Evolutionary conservation across 2,329 filamentous ascomycete genomes (phyloP).

Genomic region (Penicillium sp.): DNA sequence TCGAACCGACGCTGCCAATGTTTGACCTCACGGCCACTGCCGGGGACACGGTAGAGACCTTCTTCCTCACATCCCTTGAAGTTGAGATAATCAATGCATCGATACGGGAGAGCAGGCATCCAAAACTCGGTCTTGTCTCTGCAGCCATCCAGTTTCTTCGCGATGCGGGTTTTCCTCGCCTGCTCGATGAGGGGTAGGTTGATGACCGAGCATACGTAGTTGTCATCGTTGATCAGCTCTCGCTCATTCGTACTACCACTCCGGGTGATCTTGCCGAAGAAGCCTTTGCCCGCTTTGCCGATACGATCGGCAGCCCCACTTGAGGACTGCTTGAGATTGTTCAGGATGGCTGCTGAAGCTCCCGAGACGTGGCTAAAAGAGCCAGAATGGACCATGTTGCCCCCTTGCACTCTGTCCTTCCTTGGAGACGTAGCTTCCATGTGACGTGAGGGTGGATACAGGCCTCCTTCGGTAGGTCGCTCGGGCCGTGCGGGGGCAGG

Average conservation of each 20-base stretch:
- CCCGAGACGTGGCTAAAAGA: constrained; percentile 47
- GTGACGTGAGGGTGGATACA: constrained; percentile 60
- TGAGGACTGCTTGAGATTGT: constrained; percentile 65
- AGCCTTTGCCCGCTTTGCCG: constrained; percentile 69
- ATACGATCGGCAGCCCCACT: constrained; percentile 66
- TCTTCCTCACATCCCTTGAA: constrained; percentile 92
- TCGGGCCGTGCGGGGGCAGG: constrained; percentile 63
- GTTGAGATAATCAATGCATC: constrained; percentile 93
- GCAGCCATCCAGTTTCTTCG: constrained; percentile 78
- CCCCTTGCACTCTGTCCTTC: constrained; percentile 30
- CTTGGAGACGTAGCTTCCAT: constrained; percentile 28
- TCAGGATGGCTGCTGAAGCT: constrained; percentile 60
- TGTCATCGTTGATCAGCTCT: constrained; percentile 69
- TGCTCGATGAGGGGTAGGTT: constrained; percentile 83
- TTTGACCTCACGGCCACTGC: constrained; percentile 83
- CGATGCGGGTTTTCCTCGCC: constrained; percentile 84
- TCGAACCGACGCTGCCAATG: constrained; percentile 92
- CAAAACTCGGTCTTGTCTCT: constrained; percentile 96
- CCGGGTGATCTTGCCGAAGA: constrained; percentile 72
- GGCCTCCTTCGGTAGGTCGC: constrained; percentile 61
- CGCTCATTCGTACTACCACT: constrained; percentile 63
- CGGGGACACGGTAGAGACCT: constrained; percentile 85
- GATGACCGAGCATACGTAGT: constrained; percentile 78
- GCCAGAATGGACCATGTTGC: constrained; percentile 40
- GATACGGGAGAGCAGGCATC: constrained; percentile 95